phyloP scores from a whole-genome alignment of 129 eudicot species.

The Helianthus tuberosus region DNA sequence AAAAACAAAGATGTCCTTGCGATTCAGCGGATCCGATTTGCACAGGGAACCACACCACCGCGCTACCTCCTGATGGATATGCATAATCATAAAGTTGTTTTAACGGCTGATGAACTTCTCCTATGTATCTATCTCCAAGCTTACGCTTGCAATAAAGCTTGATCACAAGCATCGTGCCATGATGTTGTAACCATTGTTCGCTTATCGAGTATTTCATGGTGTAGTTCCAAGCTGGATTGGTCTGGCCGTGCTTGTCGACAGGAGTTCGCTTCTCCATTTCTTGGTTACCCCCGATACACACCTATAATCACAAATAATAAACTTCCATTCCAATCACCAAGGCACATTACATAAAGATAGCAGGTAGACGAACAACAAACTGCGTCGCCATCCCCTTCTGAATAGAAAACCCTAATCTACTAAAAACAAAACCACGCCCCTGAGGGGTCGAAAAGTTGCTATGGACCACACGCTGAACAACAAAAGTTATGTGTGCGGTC shows the following conservation, averaged over 20 bases:
- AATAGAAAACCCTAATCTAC: too few species aligned
- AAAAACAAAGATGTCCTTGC: constrained; percentile 53
- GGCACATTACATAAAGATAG: too few species aligned
- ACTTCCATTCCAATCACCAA: too few species aligned
- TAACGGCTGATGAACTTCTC: constrained; percentile 55
- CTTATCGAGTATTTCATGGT: constrained; percentile 41
- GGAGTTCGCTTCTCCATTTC: constrained; percentile 46
- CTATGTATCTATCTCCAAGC: constrained; percentile 63
- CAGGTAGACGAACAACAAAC: too few species aligned
- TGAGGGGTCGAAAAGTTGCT: too few species aligned
- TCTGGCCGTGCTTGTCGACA: constrained; percentile 45
- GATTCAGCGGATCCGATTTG: constrained; percentile 54
- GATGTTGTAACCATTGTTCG: constrained; percentile 42
- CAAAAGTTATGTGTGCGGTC: background rate
- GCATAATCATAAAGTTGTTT: constrained; percentile 60
- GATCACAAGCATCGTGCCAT: constrained; percentile 44
- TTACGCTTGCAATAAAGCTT: constrained; percentile 61
- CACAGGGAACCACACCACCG: constrained; percentile 42
- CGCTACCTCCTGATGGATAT: constrained; percentile 43
- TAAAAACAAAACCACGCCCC: too few species aligned
- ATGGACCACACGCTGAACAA: constrained; percentile 3
- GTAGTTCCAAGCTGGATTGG: constrained; percentile 59
- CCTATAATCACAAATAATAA: too few species aligned
- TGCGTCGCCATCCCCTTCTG: too few species aligned
- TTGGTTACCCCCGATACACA: constrained; percentile 42